Evolutionary conservation across 2,329 filamentous ascomycete genomes (phyloP).

Genomic region (Penicillium psychrosexuale): DNA sequence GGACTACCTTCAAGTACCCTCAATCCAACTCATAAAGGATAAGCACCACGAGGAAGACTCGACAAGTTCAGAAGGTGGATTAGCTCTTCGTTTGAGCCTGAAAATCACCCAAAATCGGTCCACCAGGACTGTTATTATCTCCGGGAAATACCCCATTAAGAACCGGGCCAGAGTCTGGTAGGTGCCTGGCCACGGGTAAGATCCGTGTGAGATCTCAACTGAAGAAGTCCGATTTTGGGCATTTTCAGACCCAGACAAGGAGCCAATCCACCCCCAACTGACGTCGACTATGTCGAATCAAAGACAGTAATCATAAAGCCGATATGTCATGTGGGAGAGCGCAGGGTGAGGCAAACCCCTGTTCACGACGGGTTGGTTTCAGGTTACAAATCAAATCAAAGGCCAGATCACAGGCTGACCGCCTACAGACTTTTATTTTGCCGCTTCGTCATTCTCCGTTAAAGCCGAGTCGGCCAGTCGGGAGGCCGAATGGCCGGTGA

Average conservation of each 20-base stretch:
- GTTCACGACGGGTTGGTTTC: neutral
- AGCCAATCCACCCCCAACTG: neutral
- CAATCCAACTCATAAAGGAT: neutral
- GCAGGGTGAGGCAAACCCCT: neutral
- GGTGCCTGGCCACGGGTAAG: neutral
- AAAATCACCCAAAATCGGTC: conserved; percentile 12
- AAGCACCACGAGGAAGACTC: neutral
- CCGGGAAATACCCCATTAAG: neutral
- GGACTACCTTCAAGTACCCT: neutral
- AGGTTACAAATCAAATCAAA: neutral
- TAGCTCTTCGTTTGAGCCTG: conserved; percentile 8
- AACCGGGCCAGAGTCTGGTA: neutral
- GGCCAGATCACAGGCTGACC: neutral
- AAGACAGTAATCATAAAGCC: neutral
- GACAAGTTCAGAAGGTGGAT: neutral
- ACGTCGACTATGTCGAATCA: neutral
- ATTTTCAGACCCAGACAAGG: conserved; percentile 9
- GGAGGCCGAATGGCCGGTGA: conserved; percentile 15
- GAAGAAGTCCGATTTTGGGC: conserved; percentile 1
- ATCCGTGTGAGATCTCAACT: neutral
- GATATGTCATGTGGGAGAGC: neutral
- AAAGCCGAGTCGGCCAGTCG: conserved; percentile 3
- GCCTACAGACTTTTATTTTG: neutral
- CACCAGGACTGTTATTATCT: neutral
- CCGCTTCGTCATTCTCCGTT: neutral